phyloP scores from a whole-genome alignment of 2,329 filamentous ascomycete species.

The Pseudogymnoascus sp. region DNA sequence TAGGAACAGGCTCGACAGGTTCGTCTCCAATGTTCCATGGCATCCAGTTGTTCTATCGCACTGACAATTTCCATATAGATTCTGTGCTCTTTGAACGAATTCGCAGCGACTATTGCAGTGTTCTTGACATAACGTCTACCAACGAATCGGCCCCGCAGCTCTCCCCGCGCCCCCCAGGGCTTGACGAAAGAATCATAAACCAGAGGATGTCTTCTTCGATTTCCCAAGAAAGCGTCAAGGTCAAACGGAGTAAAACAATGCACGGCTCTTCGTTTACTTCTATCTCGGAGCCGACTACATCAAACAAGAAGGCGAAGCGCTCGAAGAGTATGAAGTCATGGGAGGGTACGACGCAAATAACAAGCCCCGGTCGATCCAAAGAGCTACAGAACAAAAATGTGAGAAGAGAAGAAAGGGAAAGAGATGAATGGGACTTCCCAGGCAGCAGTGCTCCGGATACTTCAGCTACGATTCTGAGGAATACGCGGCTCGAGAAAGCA shows the following conservation, averaged over 20 bases:
- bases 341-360: conserved; percentile 9
- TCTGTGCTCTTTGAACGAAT: conserved; percentile 11
- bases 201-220: conserved; percentile 5
- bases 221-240: background rate
- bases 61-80: conserved; percentile 3
- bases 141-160: background rate
- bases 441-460: conserved; percentile 10
- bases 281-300: conserved; percentile 1
- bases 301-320: conserved; percentile 2
- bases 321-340: conserved; percentile 4
- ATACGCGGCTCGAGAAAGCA: background rate
- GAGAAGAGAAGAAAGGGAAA: background rate
- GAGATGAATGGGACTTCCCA: conserved; percentile 13
- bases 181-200: conserved; percentile 11
- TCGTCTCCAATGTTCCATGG: background rate
- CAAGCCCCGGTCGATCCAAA: background rate
- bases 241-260: conserved; percentile 11
- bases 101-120: conserved; percentile 7
- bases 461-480: background rate
- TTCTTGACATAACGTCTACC: background rate
- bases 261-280: conserved; percentile 3
- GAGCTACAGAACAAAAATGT: background rate
- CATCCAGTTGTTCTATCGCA: background rate
- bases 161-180: background rate
- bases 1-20: conserved; percentile 12